phyloP scores from a whole-genome alignment of 2,329 filamentous ascomycete species.

The Pseudocercospora fijiensis region DNA sequence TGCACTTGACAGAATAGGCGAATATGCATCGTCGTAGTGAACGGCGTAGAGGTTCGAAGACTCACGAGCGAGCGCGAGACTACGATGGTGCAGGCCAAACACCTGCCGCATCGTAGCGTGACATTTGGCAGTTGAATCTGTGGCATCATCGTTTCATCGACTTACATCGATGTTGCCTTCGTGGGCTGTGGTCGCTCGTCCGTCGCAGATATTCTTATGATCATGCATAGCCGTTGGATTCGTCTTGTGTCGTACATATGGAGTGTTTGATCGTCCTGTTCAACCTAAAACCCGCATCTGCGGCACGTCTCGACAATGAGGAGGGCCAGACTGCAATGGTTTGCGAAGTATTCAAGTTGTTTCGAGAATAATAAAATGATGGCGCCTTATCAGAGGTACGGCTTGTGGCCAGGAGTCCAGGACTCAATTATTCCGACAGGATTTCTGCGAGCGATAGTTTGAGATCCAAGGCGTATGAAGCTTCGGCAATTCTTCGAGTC shows the following conservation, averaged over 20 bases:
- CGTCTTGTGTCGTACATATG: not conserved
- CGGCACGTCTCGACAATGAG: not conserved
- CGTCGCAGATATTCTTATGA: not conserved
- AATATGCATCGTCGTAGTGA: not conserved
- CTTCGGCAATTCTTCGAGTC: not conserved
- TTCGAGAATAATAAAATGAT: not conserved
- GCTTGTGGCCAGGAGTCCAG: too few species aligned
- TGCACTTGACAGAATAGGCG: slow-evolving; percentile 4
- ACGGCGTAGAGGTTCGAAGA: not conserved
- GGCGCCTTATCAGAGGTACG: too few species aligned
- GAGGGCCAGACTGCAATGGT: not conserved
- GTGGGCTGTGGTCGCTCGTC: not conserved
- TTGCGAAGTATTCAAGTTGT: not conserved
- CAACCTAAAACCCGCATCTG: not conserved
- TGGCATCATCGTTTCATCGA: not conserved
- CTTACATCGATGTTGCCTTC: not conserved
- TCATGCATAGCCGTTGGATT: not conserved
- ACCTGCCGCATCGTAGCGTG: not conserved
- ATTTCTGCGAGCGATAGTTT: not conserved
- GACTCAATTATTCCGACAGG: not conserved
- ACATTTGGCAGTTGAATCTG: not conserved
- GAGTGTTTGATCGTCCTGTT: not conserved
- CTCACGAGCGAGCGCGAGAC: not conserved
- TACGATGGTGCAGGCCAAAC: not conserved
- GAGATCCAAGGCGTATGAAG: not conserved